phyloP scores from a whole-genome alignment of 768 basidiomycete genomes.

The Macrolepiota dolichaula region DNA sequence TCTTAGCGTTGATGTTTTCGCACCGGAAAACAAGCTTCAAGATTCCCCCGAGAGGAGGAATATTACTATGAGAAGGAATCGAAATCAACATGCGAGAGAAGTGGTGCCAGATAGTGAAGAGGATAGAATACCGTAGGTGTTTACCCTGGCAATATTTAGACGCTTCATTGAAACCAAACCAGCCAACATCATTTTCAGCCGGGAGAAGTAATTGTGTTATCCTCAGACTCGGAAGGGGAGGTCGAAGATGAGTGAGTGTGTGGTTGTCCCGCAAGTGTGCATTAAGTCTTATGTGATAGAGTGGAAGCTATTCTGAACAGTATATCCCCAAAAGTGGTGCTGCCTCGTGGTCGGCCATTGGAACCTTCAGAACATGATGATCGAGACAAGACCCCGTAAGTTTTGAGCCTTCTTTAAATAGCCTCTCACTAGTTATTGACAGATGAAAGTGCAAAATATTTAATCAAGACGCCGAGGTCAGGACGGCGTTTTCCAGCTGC shows the following conservation, averaged over 20 bases:
- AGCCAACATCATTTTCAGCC: constrained; percentile 6
- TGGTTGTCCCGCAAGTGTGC: neutral
- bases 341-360: neutral
- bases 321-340: neutral
- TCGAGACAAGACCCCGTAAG: neutral
- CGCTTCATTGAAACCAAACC: neutral
- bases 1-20: neutral
- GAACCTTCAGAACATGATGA: neutral
- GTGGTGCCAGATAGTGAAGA: constrained; percentile 50
- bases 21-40: neutral
- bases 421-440: neutral
- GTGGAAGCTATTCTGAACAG: neutral
- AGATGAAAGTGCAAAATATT: constrained; percentile 9
- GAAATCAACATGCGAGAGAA: constrained; percentile 17
- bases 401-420: neutral
- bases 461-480: neutral
- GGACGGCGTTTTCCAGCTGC: constrained; percentile 10
- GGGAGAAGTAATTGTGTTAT: constrained; percentile 50
- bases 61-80: neutral
- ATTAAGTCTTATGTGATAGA: neutral
- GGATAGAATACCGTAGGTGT: constrained; percentile 32
- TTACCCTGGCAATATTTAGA: neutral
- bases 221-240: constrained; percentile 39
- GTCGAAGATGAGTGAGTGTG: neutral
- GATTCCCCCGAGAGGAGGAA: neutral